A percentile compares a stretch with the other conserved stretches of the same genome.
These are phyloP conservation scores for Erucastrum elatum DNA, from an alignment of 345 rosid genomes.

Conservation along the genomic window DNA sequence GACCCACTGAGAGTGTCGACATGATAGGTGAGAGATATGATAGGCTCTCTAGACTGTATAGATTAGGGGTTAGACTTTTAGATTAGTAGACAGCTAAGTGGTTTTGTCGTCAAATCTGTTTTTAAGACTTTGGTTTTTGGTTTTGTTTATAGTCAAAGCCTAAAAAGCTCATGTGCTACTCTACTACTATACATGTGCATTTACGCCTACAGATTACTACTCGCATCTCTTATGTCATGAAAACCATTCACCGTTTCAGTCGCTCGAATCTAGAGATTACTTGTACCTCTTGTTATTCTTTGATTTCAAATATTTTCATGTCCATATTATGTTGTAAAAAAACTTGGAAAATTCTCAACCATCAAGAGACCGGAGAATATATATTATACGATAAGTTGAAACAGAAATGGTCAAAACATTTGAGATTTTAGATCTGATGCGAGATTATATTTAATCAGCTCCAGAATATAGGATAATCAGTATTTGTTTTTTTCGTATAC, in stretches of 20 bases:
- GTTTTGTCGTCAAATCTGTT: slow-evolving; percentile 37
- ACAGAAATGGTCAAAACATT: not conserved
- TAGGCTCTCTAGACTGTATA: slow-evolving; percentile 22
- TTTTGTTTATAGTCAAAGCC: slow-evolving; percentile 35
- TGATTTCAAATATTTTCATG: not conserved
- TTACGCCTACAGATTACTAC: slow-evolving; percentile 13
- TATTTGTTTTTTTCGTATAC: not conserved
- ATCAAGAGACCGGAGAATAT: no score
- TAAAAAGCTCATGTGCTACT: slow-evolving; percentile 38
- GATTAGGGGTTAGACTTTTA: slow-evolving; percentile 25
- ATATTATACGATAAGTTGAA: no score
- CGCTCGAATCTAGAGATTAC: not conserved
- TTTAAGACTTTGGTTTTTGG: slow-evolving; percentile 18
- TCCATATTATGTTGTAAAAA: not conserved
- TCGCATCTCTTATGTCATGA: no score
- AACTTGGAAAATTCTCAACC: no score
- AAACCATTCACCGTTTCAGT: no score
- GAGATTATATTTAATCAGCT: not conserved
- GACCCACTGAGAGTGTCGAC: slow-evolving; percentile 30
- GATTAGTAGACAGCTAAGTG: slow-evolving; percentile 24
- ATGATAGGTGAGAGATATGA: slow-evolving; percentile 32
- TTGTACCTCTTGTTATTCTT: not conserved
- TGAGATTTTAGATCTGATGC: not conserved
- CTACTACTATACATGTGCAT: slow-evolving; percentile 27
- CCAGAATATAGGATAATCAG: not conserved